These are phyloP conservation scores for Penicillium sp. DNA, from an alignment of 2,329 filamentous ascomycete genomes.

Conservation along the genomic window DNA sequence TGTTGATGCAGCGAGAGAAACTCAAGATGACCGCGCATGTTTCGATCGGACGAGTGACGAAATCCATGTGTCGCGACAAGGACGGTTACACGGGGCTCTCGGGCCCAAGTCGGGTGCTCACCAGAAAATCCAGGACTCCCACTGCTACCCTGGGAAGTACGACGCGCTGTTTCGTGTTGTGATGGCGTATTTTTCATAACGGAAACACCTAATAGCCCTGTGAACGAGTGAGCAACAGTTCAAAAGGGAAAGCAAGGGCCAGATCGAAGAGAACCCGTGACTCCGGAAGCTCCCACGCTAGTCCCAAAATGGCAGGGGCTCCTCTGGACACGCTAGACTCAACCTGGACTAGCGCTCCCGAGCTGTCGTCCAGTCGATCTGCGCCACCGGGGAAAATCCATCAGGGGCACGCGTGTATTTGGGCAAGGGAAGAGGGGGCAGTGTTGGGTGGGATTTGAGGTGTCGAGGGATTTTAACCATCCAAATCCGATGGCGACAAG, in stretches of 20 bases:
- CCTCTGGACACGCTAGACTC: constrained; percentile 16
- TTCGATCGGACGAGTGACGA: constrained; percentile 1
- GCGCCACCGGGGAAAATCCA: constrained; percentile 22
- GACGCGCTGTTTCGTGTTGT: constrained; percentile 29
- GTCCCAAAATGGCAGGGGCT: constrained; percentile 23
- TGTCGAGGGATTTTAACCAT: background rate
- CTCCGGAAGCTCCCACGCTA: constrained; percentile 35
- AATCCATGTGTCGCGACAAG: constrained; percentile 3
- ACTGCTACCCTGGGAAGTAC: constrained; percentile 37
- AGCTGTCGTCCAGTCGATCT: constrained; percentile 31
- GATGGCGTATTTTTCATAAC: constrained; percentile 38
- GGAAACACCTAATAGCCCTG: constrained; percentile 19
- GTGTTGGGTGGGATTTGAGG: background rate
- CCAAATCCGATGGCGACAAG: background rate
- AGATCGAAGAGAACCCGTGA: constrained; percentile 32
- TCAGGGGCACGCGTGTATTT: constrained; percentile 8
- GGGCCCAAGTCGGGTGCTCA: constrained; percentile 29
- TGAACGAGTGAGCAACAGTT: constrained; percentile 20
- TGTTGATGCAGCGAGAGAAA: background rate
- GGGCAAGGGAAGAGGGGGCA: background rate
- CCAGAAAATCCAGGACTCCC: constrained; percentile 38
- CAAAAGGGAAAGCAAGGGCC: constrained; percentile 21
- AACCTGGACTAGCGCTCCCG: constrained; percentile 37
- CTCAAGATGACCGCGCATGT: background rate
- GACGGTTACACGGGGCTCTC: constrained; percentile 8